phyloP scores from a whole-genome alignment of 805 yeast genomes.

The Priceomyces fermenticarens region DNA sequence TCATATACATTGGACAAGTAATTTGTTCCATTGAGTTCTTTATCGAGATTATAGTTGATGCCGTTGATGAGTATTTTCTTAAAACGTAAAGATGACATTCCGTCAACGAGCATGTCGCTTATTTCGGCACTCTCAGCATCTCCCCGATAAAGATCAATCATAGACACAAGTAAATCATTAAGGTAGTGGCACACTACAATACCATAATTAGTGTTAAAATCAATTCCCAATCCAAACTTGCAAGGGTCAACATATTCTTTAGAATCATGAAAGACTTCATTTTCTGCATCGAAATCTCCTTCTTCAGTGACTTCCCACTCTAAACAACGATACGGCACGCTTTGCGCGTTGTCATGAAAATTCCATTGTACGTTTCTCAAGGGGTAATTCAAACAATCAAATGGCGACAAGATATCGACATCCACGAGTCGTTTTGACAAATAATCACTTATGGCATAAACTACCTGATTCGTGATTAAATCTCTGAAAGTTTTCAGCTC shows the following conservation, averaged over 20 bases:
- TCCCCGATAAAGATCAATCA: slow-evolving; percentile 37
- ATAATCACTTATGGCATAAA: slow-evolving; percentile 50
- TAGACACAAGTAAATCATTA: slow-evolving; percentile 27
- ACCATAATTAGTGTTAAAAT: slow-evolving; percentile 10
- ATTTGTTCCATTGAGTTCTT: slow-evolving; percentile 39
- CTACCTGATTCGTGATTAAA: slow-evolving; percentile 54
- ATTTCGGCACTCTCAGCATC: slow-evolving; percentile 36
- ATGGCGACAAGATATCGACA: slow-evolving; percentile 10
- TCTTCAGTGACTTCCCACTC: slow-evolving; percentile 31
- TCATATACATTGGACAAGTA: slow-evolving; percentile 28
- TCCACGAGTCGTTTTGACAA: slow-evolving; percentile 31
- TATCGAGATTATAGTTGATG: slow-evolving; percentile 30
- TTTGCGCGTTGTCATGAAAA: slow-evolving; percentile 23
- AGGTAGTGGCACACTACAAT: slow-evolving; percentile 32
- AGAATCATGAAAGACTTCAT: slow-evolving; percentile 15
- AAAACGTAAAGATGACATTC: slow-evolving; percentile 17
- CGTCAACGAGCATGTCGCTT: slow-evolving; percentile 32
- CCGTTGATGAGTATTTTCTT: slow-evolving; percentile 26
- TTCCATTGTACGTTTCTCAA: slow-evolving; percentile 28
- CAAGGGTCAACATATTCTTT: slow-evolving; percentile 12
- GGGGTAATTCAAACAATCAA: slow-evolving; percentile 13
- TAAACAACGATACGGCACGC: slow-evolving; percentile 33
- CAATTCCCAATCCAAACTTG: slow-evolving; percentile 8
- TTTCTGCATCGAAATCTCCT: slow-evolving; percentile 35
- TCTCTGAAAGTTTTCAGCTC: slow-evolving; percentile 51